Evolutionary conservation across 306 rosid species (phyloP), one percentile per base, ranked within the genome.

Genomic region (Leucaena leucocephala): DNA sequence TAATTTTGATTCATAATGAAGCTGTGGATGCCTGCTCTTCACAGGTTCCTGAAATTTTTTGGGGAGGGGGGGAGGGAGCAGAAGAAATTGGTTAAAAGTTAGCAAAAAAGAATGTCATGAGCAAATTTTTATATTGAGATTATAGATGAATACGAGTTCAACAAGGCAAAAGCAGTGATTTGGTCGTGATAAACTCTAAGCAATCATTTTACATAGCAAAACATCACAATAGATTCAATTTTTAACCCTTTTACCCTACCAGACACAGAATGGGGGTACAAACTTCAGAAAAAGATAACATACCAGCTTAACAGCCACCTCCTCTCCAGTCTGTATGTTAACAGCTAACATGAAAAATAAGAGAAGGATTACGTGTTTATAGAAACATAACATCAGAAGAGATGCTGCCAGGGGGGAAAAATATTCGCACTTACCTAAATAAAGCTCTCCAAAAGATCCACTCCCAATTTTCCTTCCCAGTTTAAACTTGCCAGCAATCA

Each of bases 241-340:
- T 45, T 35, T 27, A 82, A 63, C 46, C 46, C 46, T 15, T 65
- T 77, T 16, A 38, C 57, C 79, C 62, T 74, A 76, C 70, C 74
- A 84, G 8, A 39, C 38, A 82, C 66, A 52, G 64, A 67, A 40
- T 61, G 59, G 70, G 64, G 16, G 12, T 33, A 62, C 63, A 19
- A 65, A 44, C 27, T 17, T 58, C 44, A 68, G 62, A 16, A 52
- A 63, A 80, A 27, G 0, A 86, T 77, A 74, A 87, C 94, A 78
- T 91, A 96, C 99, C 94, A 96, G 91, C 91, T 96, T 96, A 74
- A 93, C 92, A 78, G 99, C 99, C 75, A 93, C 99, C 90, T 96
- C 99, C 86, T 96, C 99, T 74, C 97, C 99, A 69, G 94, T 90
- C 85, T 93, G 98, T 74, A 96, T 83, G 85, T 96, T 96, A 72